These are phyloP conservation scores for Singerocomus rubriflavus DNA, from an alignment of 1,284 basidiomycete genomes.

Conservation along the genomic window DNA sequence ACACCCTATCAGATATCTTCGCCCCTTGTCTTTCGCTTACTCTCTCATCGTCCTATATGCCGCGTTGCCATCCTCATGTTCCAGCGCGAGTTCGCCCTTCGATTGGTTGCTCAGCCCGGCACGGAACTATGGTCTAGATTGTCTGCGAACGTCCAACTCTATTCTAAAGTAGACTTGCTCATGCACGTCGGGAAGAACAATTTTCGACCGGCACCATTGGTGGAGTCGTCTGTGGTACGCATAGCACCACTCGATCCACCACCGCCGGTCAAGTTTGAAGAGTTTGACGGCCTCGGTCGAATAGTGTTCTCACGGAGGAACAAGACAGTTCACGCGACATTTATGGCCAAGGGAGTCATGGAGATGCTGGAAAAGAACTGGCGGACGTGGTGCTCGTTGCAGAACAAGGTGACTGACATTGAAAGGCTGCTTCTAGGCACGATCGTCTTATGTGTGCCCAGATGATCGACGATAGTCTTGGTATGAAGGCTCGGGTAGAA, in stretches of 20 bases:
- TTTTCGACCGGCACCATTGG: constrained; percentile 94
- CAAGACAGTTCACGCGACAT: constrained; percentile 88
- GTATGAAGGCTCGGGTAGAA: constrained; percentile 77
- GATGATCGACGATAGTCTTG: constrained; percentile 70
- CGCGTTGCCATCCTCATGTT: constrained; percentile 98
- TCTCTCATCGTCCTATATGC: constrained; percentile 93
- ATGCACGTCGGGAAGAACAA: constrained; percentile 97
- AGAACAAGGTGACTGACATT: constrained; percentile 55
- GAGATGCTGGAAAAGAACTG: constrained; percentile 95
- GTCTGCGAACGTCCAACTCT: constrained; percentile 95
- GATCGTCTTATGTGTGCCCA: constrained; percentile 30
- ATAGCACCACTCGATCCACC: constrained; percentile 93
- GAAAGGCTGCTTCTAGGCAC: not conserved
- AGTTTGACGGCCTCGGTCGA: constrained; percentile 93
- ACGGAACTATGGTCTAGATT: constrained; percentile 92
- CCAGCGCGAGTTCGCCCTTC: constrained; percentile 95
- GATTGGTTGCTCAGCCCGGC: constrained; percentile 85
- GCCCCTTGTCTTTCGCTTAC: constrained; percentile 93
- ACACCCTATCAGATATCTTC: constrained; percentile 99
- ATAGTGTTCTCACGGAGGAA: constrained; percentile 91
- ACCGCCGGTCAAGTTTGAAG: constrained; percentile 93
- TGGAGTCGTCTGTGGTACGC: constrained; percentile 91
- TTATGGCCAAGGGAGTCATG: constrained; percentile 89
- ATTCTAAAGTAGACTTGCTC: constrained; percentile 92
- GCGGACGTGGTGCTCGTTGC: constrained; percentile 90